Evolutionary conservation across 169 alveolate genomes (phyloP).

Genomic region (Cardiosporidium cionae): DNA sequence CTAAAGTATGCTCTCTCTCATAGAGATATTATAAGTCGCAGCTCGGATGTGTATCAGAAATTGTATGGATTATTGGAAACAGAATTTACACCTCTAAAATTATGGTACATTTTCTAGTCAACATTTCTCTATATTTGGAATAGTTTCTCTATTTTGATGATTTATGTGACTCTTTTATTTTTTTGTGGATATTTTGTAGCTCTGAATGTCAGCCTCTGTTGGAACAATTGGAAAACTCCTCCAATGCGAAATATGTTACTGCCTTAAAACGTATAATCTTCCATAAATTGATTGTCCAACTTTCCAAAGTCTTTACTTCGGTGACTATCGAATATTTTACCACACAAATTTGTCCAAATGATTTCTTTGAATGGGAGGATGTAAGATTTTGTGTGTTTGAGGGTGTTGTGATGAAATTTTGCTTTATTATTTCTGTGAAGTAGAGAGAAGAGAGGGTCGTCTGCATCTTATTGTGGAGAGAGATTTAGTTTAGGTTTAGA

Average conservation of each 20-base stretch:
- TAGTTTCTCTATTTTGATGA: background rate
- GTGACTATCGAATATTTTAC: constrained; percentile 69
- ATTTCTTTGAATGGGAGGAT: constrained; percentile 69
- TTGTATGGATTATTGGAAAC: constrained; percentile 61
- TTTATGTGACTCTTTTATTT: background rate
- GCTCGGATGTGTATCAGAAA: constrained; percentile 56
- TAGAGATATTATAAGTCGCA: constrained; percentile 53
- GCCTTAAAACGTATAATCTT: constrained; percentile 69
- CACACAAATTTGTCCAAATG: constrained; percentile 63
- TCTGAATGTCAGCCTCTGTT: constrained; percentile 12
- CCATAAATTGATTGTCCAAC: constrained; percentile 60
- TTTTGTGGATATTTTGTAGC: background rate
- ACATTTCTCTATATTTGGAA: background rate
- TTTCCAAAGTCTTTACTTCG: constrained; percentile 67
- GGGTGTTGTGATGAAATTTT: constrained; percentile 50
- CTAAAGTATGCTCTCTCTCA: constrained; percentile 55
- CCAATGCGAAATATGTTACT: constrained; percentile 52
- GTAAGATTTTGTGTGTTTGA: no score
- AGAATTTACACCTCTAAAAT: constrained; percentile 40
- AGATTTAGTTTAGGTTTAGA: no score
- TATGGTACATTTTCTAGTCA: constrained; percentile 16
- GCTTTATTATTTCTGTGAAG: no score
- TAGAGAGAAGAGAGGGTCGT: no score
- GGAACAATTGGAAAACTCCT: constrained; percentile 16
- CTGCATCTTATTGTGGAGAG: no score